Evolutionary conservation across 192 early-diverging fungal species (phyloP).

Genomic region (Jimgerdemannia flammicorona): DNA sequence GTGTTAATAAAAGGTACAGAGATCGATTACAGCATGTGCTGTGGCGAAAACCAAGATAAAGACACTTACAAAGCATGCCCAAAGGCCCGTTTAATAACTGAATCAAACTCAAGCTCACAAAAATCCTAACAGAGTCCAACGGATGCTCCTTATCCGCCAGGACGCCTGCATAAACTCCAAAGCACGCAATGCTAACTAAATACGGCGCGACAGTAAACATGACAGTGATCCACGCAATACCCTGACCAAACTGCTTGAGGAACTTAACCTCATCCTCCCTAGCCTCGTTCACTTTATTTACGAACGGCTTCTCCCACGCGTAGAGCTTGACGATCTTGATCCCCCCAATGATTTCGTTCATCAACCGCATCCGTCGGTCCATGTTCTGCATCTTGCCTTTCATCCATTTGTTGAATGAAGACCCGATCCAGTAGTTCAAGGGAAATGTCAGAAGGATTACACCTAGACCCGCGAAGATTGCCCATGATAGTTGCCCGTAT

Average conservation of each 20-base stretch:
- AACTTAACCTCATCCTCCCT: slow-evolving; percentile 5
- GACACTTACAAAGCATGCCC: background rate
- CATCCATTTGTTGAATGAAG: slow-evolving; percentile 17
- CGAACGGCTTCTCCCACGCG: slow-evolving; percentile 27
- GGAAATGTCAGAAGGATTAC: slow-evolving; percentile 18
- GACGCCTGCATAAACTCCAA: slow-evolving; percentile 12
- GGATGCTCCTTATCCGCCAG: slow-evolving; percentile 4
- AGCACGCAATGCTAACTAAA: background rate
- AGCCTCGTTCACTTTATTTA: slow-evolving; percentile 1
- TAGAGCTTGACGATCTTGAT: slow-evolving; percentile 45
- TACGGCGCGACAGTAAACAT: background rate
- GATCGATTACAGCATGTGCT: too few species aligned
- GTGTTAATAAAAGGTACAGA: too few species aligned
- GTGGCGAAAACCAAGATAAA: too few species aligned
- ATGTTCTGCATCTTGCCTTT: slow-evolving; percentile 24
- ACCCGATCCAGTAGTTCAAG: slow-evolving; percentile 25
- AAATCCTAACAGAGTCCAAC: slow-evolving; percentile 10
- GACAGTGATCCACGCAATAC: background rate
- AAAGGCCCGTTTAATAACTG: background rate
- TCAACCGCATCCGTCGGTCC: slow-evolving; percentile 31
- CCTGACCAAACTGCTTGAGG: background rate
- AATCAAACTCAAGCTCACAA: slow-evolving; percentile 12
- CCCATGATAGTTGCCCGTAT: slow-evolving; percentile 24
- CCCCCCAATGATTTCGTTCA: slow-evolving; percentile 37
- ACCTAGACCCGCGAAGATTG: slow-evolving; percentile 25